Conservation (phyloP, 345 rosid genomes). For the Linum usitatissimum region DNA sequence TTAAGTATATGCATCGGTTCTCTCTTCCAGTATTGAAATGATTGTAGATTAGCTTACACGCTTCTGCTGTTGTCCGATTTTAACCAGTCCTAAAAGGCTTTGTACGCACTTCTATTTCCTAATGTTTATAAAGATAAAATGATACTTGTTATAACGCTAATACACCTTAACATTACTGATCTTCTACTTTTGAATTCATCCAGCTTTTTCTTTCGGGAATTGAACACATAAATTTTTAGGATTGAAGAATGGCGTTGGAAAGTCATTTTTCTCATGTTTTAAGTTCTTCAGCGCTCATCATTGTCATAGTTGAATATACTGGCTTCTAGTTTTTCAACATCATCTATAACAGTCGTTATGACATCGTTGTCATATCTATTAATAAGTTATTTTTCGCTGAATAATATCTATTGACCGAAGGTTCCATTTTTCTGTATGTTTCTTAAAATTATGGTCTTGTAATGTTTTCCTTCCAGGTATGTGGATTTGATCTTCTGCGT, state of each 20-base stretch:
- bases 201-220: too few species aligned
- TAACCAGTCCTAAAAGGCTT: background rate
- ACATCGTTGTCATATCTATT: too few species aligned
- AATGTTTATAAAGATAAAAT: background rate
- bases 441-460: too few species aligned
- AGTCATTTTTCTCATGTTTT: background rate
- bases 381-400: too few species aligned
- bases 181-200: background rate
- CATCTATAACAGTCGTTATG: background rate
- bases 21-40: background rate
- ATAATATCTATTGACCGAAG: too few species aligned
- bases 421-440: too few species aligned
- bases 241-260: background rate
- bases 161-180: background rate
- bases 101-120: background rate
- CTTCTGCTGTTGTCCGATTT: background rate
- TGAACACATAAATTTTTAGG: background rate
- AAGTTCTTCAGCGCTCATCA: background rate
- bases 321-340: conserved; percentile 3
- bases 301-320: background rate
- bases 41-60: background rate
- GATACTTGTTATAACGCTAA: background rate
- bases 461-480: conserved; percentile 48
- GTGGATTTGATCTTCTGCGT: conserved; percentile 98
- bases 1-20: background rate